Conservation (phyloP, 169 alveolate genomes). For the Plasmodium sp. region DNA sequence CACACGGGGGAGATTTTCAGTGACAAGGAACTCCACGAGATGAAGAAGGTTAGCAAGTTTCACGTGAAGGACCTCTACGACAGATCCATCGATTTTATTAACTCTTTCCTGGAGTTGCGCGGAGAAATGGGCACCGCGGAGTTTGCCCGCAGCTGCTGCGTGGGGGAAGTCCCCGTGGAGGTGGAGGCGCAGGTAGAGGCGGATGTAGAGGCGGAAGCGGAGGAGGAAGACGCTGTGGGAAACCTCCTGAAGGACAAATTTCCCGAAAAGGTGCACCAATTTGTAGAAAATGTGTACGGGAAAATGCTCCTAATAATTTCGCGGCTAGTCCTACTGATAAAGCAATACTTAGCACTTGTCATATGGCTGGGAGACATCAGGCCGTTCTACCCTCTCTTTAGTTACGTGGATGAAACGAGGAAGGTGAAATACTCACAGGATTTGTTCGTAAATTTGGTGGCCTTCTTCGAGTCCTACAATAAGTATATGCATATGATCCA, state of each 20-base stretch:
- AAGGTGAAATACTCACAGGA: slow-evolving; percentile 36
- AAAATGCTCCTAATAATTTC: slow-evolving; percentile 56
- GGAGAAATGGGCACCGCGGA: slow-evolving; percentile 27
- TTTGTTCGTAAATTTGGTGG: slow-evolving; percentile 41
- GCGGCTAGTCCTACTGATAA: slow-evolving; percentile 48
- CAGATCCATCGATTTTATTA: slow-evolving; percentile 69
- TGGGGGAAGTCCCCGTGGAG: neutral
- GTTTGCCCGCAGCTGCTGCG: slow-evolving; percentile 45
- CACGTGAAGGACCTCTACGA: slow-evolving; percentile 60
- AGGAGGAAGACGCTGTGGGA: neutral
- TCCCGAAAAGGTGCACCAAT: slow-evolving; percentile 36
- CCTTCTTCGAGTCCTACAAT: slow-evolving; percentile 70
- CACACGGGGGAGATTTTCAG: slow-evolving; percentile 75
- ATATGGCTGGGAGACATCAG: slow-evolving; percentile 68
- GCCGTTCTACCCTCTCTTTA: slow-evolving; percentile 74
- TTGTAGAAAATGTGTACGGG: slow-evolving; percentile 34
- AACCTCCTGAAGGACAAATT: slow-evolving; percentile 16
- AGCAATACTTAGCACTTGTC: slow-evolving; percentile 50
- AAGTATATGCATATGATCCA: slow-evolving; percentile 30
- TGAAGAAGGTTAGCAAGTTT: slow-evolving; percentile 43
- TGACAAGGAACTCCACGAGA: slow-evolving; percentile 43
- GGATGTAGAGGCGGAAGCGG: neutral
- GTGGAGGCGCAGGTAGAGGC: neutral
- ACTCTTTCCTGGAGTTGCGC: slow-evolving; percentile 39
- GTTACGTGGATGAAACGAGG: slow-evolving; percentile 37